phyloP scores from a whole-genome alignment of 176 grass and related monocot genomes.

The Carex kokanica region DNA sequence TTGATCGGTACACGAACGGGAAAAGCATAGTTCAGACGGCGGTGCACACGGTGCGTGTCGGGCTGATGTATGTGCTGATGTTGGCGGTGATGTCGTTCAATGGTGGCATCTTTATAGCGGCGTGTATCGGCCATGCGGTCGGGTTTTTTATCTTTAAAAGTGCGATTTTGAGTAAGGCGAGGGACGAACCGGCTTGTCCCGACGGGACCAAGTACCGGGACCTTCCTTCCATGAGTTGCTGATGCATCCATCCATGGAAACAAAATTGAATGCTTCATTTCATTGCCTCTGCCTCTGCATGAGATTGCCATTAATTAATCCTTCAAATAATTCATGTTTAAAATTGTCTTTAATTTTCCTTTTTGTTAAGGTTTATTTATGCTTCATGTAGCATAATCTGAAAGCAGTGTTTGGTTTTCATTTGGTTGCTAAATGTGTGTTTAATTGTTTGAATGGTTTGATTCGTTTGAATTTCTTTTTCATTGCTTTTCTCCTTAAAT shows the following conservation, averaged over 20 bases:
- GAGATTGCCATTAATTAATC: background rate
- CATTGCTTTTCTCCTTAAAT: background rate
- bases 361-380: too few relatives aligned
- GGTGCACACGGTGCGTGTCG: constrained; percentile 1
- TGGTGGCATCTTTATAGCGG: constrained; percentile 20
- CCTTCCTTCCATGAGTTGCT: constrained; percentile 20
- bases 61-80: constrained; percentile 31
- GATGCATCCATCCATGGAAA: background rate
- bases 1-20: background rate
- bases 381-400: background rate
- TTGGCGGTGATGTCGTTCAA: constrained; percentile 37
- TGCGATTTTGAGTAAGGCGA: background rate
- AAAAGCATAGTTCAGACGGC: background rate
- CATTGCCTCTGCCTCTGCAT: background rate
- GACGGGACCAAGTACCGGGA: background rate
- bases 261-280: background rate
- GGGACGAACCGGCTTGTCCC: background rate
- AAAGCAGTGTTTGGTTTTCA: background rate
- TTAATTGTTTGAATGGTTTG: background rate
- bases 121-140: constrained; percentile 6
- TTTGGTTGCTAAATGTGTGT: background rate
- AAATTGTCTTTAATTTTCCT: too few relatives aligned
- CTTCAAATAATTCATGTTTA: background rate
- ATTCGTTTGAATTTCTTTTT: background rate
- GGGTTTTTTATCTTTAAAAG: constrained; percentile 20